phyloP scores from a whole-genome alignment of 148 eudicot genomes.

The Heliosperma pusillum region DNA sequence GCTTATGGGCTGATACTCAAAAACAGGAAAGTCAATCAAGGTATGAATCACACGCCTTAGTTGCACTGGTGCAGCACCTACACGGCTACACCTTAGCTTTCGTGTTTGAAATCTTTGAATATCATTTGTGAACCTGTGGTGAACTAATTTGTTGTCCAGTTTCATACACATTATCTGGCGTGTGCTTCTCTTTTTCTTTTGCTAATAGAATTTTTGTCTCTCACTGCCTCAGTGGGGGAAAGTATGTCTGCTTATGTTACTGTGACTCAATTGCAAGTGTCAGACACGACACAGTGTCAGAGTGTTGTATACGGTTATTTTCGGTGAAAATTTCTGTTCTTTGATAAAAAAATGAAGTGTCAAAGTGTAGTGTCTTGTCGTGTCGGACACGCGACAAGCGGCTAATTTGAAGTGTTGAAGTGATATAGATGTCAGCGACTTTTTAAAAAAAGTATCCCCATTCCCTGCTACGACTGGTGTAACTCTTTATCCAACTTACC shows the following conservation, averaged over 20 bases:
- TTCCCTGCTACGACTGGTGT: neutral
- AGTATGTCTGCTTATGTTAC: no score
- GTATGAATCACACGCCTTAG: conserved; percentile 35
- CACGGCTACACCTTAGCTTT: no score
- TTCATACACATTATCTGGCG: neutral
- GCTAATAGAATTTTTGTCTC: neutral
- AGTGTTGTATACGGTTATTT: no score
- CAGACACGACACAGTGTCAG: no score
- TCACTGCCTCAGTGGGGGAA: neutral
- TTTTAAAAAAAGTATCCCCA: no score
- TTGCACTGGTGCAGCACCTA: neutral
- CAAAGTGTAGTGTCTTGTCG: no score
- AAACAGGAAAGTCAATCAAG: conserved; percentile 79
- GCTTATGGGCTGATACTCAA: conserved; percentile 93
- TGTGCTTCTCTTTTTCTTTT: neutral
- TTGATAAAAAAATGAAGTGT: no score
- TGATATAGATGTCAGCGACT: no score
- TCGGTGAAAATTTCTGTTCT: no score
- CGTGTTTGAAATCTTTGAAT: neutral
- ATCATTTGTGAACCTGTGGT: neutral
- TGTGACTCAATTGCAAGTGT: no score
- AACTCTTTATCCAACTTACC: neutral
- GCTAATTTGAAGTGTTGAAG: no score
- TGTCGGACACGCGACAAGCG: no score
- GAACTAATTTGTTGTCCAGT: neutral